A percentile compares a stretch with the other conserved stretches of the same genome.
phyloP scores from a whole-genome alignment of 2,329 filamentous ascomycete genomes.

The Calonectria fujianensis region DNA sequence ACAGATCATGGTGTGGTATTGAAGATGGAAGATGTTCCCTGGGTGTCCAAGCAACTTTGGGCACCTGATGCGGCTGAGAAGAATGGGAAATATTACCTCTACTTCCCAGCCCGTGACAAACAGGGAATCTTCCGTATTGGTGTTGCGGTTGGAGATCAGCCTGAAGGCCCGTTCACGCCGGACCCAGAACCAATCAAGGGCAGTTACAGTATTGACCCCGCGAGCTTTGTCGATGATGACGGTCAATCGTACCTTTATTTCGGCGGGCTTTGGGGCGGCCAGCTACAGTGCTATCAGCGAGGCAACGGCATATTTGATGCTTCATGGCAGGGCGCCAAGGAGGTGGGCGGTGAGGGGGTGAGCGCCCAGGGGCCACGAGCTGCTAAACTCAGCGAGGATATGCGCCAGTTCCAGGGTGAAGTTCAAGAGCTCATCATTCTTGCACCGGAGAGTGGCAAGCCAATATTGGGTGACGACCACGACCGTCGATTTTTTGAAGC shows the following conservation, averaged over 20 bases:
- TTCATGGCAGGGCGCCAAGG: conserved; percentile 73
- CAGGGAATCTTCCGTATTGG: conserved; percentile 83
- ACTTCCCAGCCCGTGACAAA: conserved; percentile 85
- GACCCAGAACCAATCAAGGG: conserved; percentile 79
- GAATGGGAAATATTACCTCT: conserved; percentile 83
- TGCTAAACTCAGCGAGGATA: conserved; percentile 77
- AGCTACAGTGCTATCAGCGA: conserved; percentile 83
- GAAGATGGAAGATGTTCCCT: conserved; percentile 79
- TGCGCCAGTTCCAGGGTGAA: conserved; percentile 75
- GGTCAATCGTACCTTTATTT: conserved; percentile 75
- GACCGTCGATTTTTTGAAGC: conserved; percentile 87
- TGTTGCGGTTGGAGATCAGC: conserved; percentile 78
- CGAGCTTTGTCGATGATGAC: conserved; percentile 80
- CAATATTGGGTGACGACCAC: conserved; percentile 80
- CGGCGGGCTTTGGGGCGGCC: conserved; percentile 87
- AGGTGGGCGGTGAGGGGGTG: conserved; percentile 74
- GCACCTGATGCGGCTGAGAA: conserved; percentile 84
- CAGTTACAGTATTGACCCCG: conserved; percentile 86
- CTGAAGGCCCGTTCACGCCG: conserved; percentile 81
- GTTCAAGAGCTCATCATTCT: conserved; percentile 79
- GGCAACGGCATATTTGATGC: conserved; percentile 74
- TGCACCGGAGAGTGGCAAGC: conserved; percentile 75
- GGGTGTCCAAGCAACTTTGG: conserved; percentile 88
- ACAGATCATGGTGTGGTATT: conserved; percentile 85
- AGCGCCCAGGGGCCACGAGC: conserved; percentile 80